Evolutionary conservation across 1,284 basidiomycete genomes (phyloP).

Genomic region (Naganishia albida): DNA sequence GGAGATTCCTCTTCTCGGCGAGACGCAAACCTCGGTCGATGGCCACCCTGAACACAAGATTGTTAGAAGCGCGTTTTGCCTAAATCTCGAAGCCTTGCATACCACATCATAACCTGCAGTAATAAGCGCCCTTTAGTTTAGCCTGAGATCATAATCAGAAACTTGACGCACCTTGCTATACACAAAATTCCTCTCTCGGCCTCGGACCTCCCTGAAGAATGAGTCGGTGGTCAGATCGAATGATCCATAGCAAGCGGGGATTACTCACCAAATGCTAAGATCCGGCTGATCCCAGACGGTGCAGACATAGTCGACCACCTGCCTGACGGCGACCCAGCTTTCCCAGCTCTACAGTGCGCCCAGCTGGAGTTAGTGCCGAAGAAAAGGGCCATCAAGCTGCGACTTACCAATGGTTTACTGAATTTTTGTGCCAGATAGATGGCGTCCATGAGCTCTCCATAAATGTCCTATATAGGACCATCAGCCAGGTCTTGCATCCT

Average conservation of each 20-base stretch:
- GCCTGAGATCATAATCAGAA: constrained; percentile 34
- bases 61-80: not conserved
- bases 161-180: constrained; percentile 70
- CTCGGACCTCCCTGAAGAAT: constrained; percentile 72
- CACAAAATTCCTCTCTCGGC: constrained; percentile 77
- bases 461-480: constrained; percentile 71
- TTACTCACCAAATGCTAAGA: constrained; percentile 67
- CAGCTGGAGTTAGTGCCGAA: not conserved
- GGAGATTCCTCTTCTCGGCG: constrained; percentile 75
- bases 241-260: not conserved
- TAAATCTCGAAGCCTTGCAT: constrained; percentile 36
- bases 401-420: constrained; percentile 59
- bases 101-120: constrained; percentile 82
- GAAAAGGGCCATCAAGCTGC: not conserved
- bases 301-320: constrained; percentile 55
- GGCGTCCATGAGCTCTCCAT: constrained; percentile 86
- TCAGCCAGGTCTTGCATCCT: too few relatives aligned
- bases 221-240: constrained; percentile 15
- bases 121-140: constrained; percentile 9
- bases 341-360: constrained; percentile 60
- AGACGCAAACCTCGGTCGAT: constrained; percentile 85
- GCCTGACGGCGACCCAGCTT: constrained; percentile 63
- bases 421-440: constrained; percentile 87
- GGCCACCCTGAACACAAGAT: constrained; percentile 66
- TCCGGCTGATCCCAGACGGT: constrained; percentile 48